Evolutionary conservation across 108 stramenopile species (phyloP).

Genomic region (Nitzschia palea): DNA sequence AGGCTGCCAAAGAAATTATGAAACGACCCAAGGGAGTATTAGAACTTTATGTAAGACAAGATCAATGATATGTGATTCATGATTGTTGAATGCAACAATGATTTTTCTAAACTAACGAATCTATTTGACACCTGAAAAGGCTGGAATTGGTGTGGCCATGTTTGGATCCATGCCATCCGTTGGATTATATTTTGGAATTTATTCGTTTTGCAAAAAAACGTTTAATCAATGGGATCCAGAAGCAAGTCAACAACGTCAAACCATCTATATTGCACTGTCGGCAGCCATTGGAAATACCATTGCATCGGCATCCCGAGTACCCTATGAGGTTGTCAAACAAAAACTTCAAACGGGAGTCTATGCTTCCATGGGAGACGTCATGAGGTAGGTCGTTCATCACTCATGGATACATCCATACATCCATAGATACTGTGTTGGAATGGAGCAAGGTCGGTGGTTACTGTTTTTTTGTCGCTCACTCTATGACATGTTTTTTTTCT

Average conservation of each 20-base stretch:
- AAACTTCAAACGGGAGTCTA: conserved; percentile 89
- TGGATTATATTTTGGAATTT: conserved; percentile 89
- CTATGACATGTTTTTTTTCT: conserved; percentile 37
- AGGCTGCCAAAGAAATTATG: conserved; percentile 60
- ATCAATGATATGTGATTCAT: background rate
- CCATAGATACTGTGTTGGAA: too few species aligned
- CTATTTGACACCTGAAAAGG: conserved; percentile 25
- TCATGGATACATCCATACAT: background rate
- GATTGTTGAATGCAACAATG: background rate
- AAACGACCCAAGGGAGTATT: conserved; percentile 68
- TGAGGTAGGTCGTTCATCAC: conserved; percentile 24
- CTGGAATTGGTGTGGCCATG: conserved; percentile 80
- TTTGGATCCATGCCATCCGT: conserved; percentile 86
- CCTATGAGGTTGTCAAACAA: conserved; percentile 96
- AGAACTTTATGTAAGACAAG: conserved; percentile 73
- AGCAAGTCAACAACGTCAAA: conserved; percentile 19
- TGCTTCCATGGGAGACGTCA: conserved; percentile 61
- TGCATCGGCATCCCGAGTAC: conserved; percentile 90
- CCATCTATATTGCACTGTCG: conserved; percentile 62
- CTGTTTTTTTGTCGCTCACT: too few species aligned
- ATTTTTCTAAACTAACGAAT: background rate
- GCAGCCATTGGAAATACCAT: conserved; percentile 91
- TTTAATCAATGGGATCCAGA: conserved; percentile 44
- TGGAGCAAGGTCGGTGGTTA: too few species aligned
- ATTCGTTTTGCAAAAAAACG: conserved; percentile 75